phyloP scores from a whole-genome alignment of 2,329 filamentous ascomycete genomes.

The Xylaria sp. region DNA sequence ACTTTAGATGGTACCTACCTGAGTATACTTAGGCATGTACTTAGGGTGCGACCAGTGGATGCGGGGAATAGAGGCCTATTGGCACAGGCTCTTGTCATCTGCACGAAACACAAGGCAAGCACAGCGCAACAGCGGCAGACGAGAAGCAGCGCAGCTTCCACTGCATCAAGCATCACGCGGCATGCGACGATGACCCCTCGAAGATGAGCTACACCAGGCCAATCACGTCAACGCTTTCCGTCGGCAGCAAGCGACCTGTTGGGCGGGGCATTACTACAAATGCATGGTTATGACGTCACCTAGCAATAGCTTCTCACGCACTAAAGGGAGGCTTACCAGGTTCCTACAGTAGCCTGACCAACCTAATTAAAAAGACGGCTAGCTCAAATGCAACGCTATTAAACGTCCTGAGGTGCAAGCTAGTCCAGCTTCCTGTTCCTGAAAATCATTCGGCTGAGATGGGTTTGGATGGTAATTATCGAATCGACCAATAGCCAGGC shows the following conservation, averaged over 20 bases:
- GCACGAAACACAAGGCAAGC: slow-evolving; percentile 5
- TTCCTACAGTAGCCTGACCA: slow-evolving; percentile 1
- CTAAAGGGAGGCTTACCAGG: not conserved
- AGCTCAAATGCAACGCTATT: slow-evolving; percentile 4
- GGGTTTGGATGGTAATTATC: not conserved
- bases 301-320: slow-evolving; percentile 12
- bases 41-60: not conserved
- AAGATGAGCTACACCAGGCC: not conserved
- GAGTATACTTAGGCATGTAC: not conserved
- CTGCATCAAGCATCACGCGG: slow-evolving; percentile 20
- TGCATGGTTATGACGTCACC: slow-evolving; percentile 35
- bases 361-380: not conserved
- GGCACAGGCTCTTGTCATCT: not conserved
- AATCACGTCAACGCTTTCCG: slow-evolving; percentile 16
- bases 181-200: slow-evolving; percentile 9
- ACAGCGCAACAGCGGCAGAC: slow-evolving; percentile 13
- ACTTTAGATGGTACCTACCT: not conserved
- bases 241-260: not conserved
- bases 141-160: slow-evolving; percentile 14
- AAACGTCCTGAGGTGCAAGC: not conserved
- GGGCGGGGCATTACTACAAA: slow-evolving; percentile 19
- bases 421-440: slow-evolving; percentile 26
- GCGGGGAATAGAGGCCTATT: not conserved
- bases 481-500: too few relatives aligned
- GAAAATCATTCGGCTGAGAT: slow-evolving; percentile 19